Evolutionary conservation across 208 protist genomes (phyloP).

Genomic region (Kentomonas sorsogonicus): DNA sequence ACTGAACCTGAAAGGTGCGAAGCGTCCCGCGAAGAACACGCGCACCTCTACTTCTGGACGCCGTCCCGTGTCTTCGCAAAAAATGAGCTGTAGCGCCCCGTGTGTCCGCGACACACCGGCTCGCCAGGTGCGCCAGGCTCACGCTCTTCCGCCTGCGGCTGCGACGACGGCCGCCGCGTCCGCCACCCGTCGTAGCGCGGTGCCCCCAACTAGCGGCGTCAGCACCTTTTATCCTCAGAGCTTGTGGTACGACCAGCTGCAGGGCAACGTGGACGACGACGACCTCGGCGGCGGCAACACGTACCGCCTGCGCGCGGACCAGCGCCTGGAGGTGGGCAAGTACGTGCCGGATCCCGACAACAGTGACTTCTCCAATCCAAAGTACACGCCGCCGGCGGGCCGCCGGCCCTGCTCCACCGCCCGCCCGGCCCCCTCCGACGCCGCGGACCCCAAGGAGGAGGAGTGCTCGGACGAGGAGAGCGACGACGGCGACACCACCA

Average conservation of each 20-base stretch:
- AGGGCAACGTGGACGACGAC: slow-evolving; percentile 51
- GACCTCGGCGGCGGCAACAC: slow-evolving; percentile 35
- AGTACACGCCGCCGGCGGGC: slow-evolving; percentile 32
- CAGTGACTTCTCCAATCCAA: slow-evolving; percentile 75
- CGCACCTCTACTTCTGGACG: too few relatives aligned
- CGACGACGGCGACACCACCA: slow-evolving; percentile 1
- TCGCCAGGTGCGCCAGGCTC: slow-evolving; percentile 15
- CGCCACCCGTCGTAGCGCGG: too few relatives aligned
- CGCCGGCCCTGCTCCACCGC: neutral
- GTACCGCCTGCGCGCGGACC: slow-evolving; percentile 33
- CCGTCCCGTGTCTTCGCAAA: neutral
- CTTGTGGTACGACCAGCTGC: slow-evolving; percentile 47
- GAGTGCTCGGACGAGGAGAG: neutral
- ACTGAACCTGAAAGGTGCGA: too few relatives aligned
- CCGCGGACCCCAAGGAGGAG: too few relatives aligned
- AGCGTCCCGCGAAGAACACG: too few relatives aligned
- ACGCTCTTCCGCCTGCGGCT: slow-evolving; percentile 11
- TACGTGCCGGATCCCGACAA: slow-evolving; percentile 66
- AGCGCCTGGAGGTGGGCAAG: slow-evolving; percentile 59
- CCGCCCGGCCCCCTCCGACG: neutral
- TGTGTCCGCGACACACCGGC: neutral
- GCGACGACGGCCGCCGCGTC: slow-evolving; percentile 11
- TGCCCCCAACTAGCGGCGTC: neutral
- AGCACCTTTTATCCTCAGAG: slow-evolving; percentile 62
- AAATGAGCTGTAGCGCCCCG: neutral